phyloP scores from a whole-genome alignment of 306 rosid genomes.

The Cucumis hystrix region DNA sequence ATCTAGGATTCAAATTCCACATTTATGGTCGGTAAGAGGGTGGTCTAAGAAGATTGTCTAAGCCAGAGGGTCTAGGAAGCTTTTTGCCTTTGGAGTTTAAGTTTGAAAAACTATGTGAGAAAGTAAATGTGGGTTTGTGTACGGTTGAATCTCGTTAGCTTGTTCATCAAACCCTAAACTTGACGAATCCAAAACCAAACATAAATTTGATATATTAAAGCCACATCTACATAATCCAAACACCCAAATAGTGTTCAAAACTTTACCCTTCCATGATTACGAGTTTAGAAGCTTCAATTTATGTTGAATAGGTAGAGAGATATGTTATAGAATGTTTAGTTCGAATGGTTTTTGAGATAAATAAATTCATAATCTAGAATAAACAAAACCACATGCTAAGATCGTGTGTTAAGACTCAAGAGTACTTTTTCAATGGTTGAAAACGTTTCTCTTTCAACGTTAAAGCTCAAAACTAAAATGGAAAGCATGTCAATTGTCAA shows the following conservation, averaged over 20 bases:
- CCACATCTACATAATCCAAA: background rate
- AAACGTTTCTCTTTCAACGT: background rate
- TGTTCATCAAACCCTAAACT: background rate
- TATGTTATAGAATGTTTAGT: background rate
- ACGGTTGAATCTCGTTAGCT: background rate
- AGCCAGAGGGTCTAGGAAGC: background rate
- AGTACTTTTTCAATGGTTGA: background rate
- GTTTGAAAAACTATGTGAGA: background rate
- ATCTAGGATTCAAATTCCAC: too few relatives aligned
- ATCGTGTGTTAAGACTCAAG: background rate
- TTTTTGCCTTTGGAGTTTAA: background rate
- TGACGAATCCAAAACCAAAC: background rate
- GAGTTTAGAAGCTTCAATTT: background rate
- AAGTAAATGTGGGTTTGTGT: background rate
- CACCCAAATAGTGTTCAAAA: background rate
- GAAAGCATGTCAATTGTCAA: too few relatives aligned
- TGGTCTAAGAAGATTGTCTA: background rate
- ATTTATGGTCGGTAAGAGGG: too few relatives aligned
- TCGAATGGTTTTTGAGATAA: background rate
- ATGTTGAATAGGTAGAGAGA: background rate
- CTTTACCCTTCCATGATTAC: background rate
- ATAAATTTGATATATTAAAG: background rate
- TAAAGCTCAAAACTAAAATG: too few relatives aligned
- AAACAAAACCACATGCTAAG: background rate
- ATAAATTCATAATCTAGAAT: background rate